Conservation (phyloP, 148 eudicot genomes). For the Nepenthes gracilis region DNA sequence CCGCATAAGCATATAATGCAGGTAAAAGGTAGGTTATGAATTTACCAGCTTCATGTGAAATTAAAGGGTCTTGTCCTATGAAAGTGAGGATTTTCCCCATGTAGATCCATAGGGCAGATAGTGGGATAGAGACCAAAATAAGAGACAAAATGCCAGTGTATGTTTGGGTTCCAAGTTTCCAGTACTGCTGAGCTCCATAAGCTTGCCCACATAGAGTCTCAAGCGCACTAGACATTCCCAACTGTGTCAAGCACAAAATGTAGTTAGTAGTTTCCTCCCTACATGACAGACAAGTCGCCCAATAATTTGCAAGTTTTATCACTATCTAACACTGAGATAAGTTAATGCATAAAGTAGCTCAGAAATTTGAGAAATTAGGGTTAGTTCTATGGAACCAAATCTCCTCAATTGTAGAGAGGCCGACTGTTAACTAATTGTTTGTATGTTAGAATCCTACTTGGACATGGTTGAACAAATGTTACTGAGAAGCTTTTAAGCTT, state of each 20-base stretch:
- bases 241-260: neutral
- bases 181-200: constrained; percentile 21
- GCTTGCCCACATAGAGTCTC: constrained; percentile 27
- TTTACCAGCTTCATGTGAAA: constrained; percentile 15
- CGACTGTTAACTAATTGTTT: too few species aligned
- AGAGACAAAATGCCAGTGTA: constrained; percentile 14
- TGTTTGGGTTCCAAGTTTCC: constrained; percentile 16
- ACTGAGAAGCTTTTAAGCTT: too few species aligned
- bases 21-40: constrained; percentile 11
- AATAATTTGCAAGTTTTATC: too few species aligned
- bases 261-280: neutral
- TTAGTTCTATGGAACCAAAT: too few species aligned
- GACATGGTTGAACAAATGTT: too few species aligned
- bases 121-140: constrained; percentile 11
- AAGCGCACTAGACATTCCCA: constrained; percentile 26
- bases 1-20: constrained; percentile 14
- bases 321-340: too few species aligned
- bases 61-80: constrained; percentile 16
- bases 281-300: neutral
- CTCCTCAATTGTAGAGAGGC: too few species aligned
- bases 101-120: constrained; percentile 12
- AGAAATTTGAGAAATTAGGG: too few species aligned
- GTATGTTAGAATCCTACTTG: too few species aligned
- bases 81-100: constrained; percentile 6
- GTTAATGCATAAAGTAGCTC: too few species aligned